Conservation (phyloP, 345 rosid species). For the Orychophragmus violaceus region DNA sequence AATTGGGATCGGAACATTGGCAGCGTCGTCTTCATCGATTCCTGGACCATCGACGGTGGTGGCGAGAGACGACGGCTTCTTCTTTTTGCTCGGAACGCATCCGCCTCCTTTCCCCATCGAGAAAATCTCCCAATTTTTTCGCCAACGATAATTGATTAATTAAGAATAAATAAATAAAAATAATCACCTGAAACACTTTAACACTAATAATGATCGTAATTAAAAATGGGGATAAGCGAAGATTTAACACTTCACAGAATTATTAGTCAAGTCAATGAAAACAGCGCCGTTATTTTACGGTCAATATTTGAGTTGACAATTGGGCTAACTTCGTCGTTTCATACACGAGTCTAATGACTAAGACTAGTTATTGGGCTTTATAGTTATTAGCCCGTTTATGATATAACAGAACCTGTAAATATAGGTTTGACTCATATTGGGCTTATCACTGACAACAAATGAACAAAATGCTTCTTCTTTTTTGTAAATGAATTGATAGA, state of each 20-base stretch:
- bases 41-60: constrained; percentile 24
- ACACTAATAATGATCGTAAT: neutral
- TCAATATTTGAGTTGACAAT: neutral
- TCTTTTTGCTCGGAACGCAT: constrained; percentile 92
- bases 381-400: neutral
- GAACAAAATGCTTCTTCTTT: too few relatives aligned
- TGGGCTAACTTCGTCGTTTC: neutral
- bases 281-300: constrained; percentile 1
- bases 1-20: constrained; percentile 38
- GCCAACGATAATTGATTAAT: constrained; percentile 1
- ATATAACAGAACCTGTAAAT: neutral
- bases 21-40: constrained; percentile 3
- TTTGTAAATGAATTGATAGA: neutral
- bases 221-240: neutral
- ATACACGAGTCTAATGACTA: neutral
- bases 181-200: neutral
- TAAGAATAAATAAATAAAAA: neutral
- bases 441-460: neutral
- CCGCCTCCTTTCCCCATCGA: constrained; percentile 96
- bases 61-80: constrained; percentile 33
- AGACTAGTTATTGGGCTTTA: neutral
- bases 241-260: constrained; percentile 10
- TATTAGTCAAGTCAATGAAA: neutral
- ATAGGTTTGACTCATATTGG: neutral
- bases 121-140: constrained; percentile 6